Evolutionary conservation across 495 filamentous ascomycete genomes (phyloP), one percentile per base, ranked within the genome.

Genomic region (Hypoxylon trugodes): DNA sequence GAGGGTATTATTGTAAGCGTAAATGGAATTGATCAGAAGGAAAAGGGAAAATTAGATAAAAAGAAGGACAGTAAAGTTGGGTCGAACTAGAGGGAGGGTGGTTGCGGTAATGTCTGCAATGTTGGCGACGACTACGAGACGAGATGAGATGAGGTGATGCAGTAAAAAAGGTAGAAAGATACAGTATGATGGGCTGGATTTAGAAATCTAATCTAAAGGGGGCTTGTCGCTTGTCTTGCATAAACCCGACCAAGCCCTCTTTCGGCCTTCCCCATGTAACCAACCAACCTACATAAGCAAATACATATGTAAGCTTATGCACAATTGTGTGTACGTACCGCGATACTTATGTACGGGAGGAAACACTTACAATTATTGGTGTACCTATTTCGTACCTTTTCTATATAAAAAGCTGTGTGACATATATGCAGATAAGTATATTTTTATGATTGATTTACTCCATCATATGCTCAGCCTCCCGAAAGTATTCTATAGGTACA

Each of bases 11-110:
- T 47, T 26, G 69, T 52, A 45, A 71, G 36, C 43, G 32, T 12
- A 48, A 56, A 8, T 24, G 21, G 25, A 33, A n/a, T 41, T 37
- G 24, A 15, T n/a, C n/a, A 36, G 10, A 13, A 35, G 18, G 15
- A 15, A 16, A 54, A 53, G 6, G 1, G 19, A 25, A 50, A 5
- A 13, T 9, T 22, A 54, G 48, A 19, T 33, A 25, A 56, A 63
- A 62, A 40, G 42, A 61, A 50, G 32, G 55, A 59, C 59, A 51
- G 47, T 54, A 22, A 33, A 56, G 46, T 50, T 38, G 35, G 64
- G 56, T 67, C 67, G 59, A 68, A 61, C 66, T 72, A 60, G 63
- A 73, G 69, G 76, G 71, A 62, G 52, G 68, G 76, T 70, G 63
- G 68, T 65, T 65, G 65, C 68, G 74, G 76, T 74, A 74, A 75